Base-by-base conservation (phyloP, 805 yeast genomes). In the Henningerozyma blattae region DNA sequence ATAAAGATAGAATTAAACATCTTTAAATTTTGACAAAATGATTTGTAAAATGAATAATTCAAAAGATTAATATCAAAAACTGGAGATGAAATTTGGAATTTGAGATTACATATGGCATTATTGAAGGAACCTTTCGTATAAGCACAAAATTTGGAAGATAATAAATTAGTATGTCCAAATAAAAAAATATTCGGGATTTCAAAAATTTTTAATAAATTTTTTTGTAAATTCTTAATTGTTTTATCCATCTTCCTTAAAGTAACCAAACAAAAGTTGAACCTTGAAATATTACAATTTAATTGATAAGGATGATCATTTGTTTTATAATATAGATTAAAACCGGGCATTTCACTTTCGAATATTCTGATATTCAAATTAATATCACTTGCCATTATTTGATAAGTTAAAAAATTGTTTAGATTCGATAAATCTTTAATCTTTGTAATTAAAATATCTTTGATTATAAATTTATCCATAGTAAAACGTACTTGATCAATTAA, bases 271-370 rank as follows among this genome's bases (percentile, higher is more conserved):
- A 64, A 27, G 2, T 56, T 54, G 1, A 63, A 38, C 13, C 64
- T 60, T 14, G 68, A 54, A n/a, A 65, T 33, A 7, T 65, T 59
- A 7, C 55, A 25, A 9, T 62, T 52, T 18, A 58, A 35, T 32
- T 62, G 65, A 18, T 60, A 45, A 2, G 76, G 75, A 15, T 49
- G 54, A 35, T 70, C 75, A 4, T 52, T 48, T 22, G 56, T 54
- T 3, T 49, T 48, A 35, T 60, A 70, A 14, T 54, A 37, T 10
- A 70, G 43, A 27, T 69, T 71, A 41, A 54, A 70, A 2, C 77
- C 75, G 2, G 74, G 68, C 30, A 62, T 56, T 5, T 55, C 50
- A 10, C 47, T 43, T 28, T 41, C 43, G 33, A 55, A 54, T 37
- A 61, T 49, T 16, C 47, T 42, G 10, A 47, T 19, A 22, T 52